These are phyloP conservation scores for Aegilops speltoides DNA, from an alignment of 176 grass and related monocot genomes.

Conservation along the genomic window DNA sequence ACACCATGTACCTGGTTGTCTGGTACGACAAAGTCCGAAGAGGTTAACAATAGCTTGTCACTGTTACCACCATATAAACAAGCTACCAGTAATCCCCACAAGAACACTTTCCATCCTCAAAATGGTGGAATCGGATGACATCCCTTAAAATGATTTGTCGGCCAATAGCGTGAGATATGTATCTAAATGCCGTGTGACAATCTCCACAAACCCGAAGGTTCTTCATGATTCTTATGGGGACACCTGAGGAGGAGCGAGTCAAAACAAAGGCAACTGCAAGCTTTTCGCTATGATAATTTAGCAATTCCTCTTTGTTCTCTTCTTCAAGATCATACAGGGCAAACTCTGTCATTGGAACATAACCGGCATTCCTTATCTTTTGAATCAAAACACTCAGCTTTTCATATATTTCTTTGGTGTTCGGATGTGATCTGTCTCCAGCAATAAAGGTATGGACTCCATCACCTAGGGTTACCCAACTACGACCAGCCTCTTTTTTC, in stretches of 20 bases:
- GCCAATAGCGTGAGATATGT: slow-evolving; percentile 67
- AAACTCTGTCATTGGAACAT: slow-evolving; percentile 62
- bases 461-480: slow-evolving; percentile 75
- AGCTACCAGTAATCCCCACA: slow-evolving; percentile 74
- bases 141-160: slow-evolving; percentile 67
- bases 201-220: slow-evolving; percentile 76
- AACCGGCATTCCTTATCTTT: slow-evolving; percentile 60
- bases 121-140: slow-evolving; percentile 75
- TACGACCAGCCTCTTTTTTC: slow-evolving; percentile 80
- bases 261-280: slow-evolving; percentile 77
- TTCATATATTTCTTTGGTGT: slow-evolving; percentile 70
- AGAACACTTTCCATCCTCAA: slow-evolving; percentile 71
- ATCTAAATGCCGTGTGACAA: slow-evolving; percentile 71
- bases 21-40: background rate
- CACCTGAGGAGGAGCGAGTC: slow-evolving; percentile 46
- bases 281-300: slow-evolving; percentile 79
- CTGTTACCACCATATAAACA: slow-evolving; percentile 13
- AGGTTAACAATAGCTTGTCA: slow-evolving; percentile 5
- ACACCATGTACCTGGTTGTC: slow-evolving; percentile 23
- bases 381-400: slow-evolving; percentile 60
- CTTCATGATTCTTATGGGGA: slow-evolving; percentile 81
- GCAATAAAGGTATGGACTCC: slow-evolving; percentile 71
- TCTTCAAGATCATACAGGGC: slow-evolving; percentile 65
- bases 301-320: slow-evolving; percentile 73
- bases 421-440: slow-evolving; percentile 78